A percentile compares a stretch with the other conserved stretches of the same genome.
phyloP scores from a whole-genome alignment of 495 filamentous ascomycete genomes.

The Bryoglossum gracile region DNA sequence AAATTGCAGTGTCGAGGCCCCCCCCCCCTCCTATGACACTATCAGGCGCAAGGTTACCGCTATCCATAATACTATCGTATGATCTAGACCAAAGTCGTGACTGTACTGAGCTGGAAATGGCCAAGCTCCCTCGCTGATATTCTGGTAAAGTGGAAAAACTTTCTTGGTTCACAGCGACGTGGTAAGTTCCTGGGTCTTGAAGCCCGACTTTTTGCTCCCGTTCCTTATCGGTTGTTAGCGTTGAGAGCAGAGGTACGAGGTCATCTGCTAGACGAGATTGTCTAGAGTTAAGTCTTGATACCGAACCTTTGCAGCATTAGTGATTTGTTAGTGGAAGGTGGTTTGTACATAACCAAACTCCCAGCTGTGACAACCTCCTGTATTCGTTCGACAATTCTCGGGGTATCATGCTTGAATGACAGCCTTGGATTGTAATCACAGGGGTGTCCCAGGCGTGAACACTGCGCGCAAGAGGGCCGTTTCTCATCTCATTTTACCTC shows the following conservation, averaged over 20 bases:
- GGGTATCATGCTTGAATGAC: slow-evolving; percentile 50
- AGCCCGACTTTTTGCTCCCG: slow-evolving; percentile 50
- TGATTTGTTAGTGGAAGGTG: too few species aligned
- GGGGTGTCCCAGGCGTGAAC: not conserved
- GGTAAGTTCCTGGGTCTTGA: slow-evolving; percentile 47
- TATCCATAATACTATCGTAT: too few species aligned
- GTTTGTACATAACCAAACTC: slow-evolving; percentile 48
- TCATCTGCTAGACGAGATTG: too few species aligned
- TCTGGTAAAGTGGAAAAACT: slow-evolving; percentile 50
- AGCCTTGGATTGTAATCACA: slow-evolving; percentile 50
- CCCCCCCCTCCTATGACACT: too few species aligned
- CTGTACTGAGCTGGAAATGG: too few species aligned
- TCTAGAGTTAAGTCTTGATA: not conserved
- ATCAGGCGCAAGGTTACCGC: too few species aligned
- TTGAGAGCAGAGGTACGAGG: slow-evolving; percentile 43
- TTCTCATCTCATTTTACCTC: slow-evolving; percentile 26
- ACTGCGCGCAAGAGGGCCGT: slow-evolving; percentile 21
- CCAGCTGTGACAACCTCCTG: slow-evolving; percentile 42
- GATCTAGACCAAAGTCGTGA: too few species aligned
- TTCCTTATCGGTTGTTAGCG: slow-evolving; percentile 53
- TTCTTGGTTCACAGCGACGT: slow-evolving; percentile 47
- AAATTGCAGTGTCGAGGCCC: too few species aligned
- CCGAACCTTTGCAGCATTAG: too few species aligned
- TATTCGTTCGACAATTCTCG: slow-evolving; percentile 48
- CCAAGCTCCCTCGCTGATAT: slow-evolving; percentile 33